A percentile compares a stretch with the other conserved stretches of the same genome.
These are phyloP conservation scores for Akanthomyces dipterigenus DNA, from an alignment of 2,329 filamentous ascomycete genomes.

Conservation along the genomic window DNA sequence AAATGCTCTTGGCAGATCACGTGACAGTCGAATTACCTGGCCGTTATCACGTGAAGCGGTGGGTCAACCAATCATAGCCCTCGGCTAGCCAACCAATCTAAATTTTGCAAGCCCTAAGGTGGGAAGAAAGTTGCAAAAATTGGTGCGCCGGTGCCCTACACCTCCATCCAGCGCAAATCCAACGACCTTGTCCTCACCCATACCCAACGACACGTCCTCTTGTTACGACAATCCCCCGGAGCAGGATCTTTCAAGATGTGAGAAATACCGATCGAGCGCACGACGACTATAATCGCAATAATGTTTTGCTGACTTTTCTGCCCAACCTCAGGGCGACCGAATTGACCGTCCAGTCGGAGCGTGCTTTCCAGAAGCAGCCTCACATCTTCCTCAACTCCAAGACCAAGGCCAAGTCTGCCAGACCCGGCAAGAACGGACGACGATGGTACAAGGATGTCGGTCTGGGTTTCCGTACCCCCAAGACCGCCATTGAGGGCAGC, in stretches of 20 bases:
- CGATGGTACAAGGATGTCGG: constrained; percentile 99
- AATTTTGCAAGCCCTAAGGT: constrained; percentile 37
- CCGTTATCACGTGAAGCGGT: constrained; percentile 24
- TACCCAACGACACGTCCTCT: constrained; percentile 32
- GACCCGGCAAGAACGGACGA: constrained; percentile 85
- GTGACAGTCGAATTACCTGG: constrained; percentile 10
- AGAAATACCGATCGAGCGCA: constrained; percentile 20
- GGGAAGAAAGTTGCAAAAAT: constrained; percentile 25
- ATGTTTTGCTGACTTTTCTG: constrained; percentile 10
- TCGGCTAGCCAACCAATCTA: constrained; percentile 27
- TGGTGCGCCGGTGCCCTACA: constrained; percentile 31
- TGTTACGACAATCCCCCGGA: constrained; percentile 32
- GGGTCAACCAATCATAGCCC: constrained; percentile 15
- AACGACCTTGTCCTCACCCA: constrained; percentile 28
- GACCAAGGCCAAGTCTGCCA: constrained; percentile 75
- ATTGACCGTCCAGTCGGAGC: constrained; percentile 99
- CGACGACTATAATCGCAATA: constrained; percentile 1
- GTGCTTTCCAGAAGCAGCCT: constrained; percentile 99
- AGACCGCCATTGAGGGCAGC: constrained; percentile 95
- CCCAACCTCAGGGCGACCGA: constrained; percentile 74
- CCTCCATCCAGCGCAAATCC: constrained; percentile 31
- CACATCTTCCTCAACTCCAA: constrained; percentile 99
- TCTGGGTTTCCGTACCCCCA: constrained; percentile 97
- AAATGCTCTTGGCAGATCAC: constrained; percentile 7
- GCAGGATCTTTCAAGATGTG: constrained; percentile 39